Base-by-base conservation (phyloP, 1,284 basidiomycete genomes). In the Ganoderma multipileum region DNA sequence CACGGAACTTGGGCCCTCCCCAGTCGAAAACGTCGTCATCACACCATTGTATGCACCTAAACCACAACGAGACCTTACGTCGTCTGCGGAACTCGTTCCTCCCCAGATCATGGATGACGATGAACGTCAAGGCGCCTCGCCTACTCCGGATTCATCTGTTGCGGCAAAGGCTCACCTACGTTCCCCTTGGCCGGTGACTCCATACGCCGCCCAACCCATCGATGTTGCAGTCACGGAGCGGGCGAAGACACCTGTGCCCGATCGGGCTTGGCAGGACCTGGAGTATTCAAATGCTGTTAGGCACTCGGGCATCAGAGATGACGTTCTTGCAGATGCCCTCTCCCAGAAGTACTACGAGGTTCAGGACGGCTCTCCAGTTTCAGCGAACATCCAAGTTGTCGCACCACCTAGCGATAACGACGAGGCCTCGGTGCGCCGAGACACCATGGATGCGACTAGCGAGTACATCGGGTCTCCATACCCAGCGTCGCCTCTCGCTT, bases 201-300 rank as follows among this genome's bases (percentile, higher is more conserved):
- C 58, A 12, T 41, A 26, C 23, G 9, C 58, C 26, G 33, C 38
- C 58, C 58, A 39, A n/a, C 12, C 38, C 23, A 20, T 41, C n/a
- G 61, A 54, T n/a, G 3, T 47, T n/a, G 61, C 54, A 6, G 61
- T 58, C 3, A 12, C 20, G 2, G 61, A 64, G 4, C 59, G 54
- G 20, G 67, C 52, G 54, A 44, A 41, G 52, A 67, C 71, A 6
- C 62, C 69, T 18, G 7, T 68, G 11, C 65, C 65, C 3, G 50
- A 66, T 54, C 61, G 67, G 57, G 61, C 71, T 55, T 72, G 71
- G 71, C 39, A 65, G 6, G 69, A 72, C 18, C 65, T 72, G 52
- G 71, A 72, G 61, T 72, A 67, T 61, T 72, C 71, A 5, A 72
- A 72, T 39, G 71, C 71, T 12, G 69, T 64, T 1, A 41, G 69